Evolutionary conservation across 192 early-diverging fungal species (phyloP).

Genomic region (Podila verticillata): DNA sequence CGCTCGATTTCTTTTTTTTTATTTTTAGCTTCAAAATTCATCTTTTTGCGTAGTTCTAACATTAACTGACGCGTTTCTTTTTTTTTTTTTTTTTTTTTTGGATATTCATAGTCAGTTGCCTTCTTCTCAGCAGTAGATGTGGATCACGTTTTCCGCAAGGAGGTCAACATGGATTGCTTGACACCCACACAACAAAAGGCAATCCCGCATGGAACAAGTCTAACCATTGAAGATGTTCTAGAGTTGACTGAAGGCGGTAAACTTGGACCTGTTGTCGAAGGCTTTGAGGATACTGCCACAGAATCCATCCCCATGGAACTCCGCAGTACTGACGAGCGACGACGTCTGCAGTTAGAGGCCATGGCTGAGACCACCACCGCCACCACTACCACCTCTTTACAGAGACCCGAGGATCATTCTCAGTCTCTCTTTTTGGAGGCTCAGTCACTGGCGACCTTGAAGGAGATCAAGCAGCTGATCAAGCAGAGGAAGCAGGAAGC

Average conservation of each 20-base stretch:
- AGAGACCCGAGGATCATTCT: neutral
- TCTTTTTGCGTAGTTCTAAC: too few relatives aligned
- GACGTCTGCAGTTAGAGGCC: neutral
- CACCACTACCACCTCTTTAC: neutral
- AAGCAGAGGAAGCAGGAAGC: constrained; percentile 14
- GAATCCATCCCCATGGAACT: constrained; percentile 16
- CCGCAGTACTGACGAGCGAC: constrained; percentile 11
- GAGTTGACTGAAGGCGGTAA: constrained; percentile 21
- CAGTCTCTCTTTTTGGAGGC: constrained; percentile 28
- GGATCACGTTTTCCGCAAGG: constrained; percentile 92
- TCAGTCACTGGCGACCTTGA: constrained; percentile 26
- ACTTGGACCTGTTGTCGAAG: constrained; percentile 4
- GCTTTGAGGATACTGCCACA: constrained; percentile 24
- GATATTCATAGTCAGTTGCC: constrained; percentile 69
- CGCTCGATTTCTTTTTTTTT: constrained; percentile 1
- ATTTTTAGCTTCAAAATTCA: neutral
- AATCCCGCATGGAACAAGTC: constrained; percentile 63
- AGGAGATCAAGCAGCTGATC: constrained; percentile 33
- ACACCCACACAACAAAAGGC: constrained; percentile 80
- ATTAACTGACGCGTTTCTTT: too few relatives aligned
- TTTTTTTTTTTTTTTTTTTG: too few relatives aligned
- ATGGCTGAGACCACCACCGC: neutral
- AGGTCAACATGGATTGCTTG: constrained; percentile 84
- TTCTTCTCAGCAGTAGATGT: constrained; percentile 97
- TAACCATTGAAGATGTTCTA: constrained; percentile 58